Evolutionary conservation across 2,329 filamentous ascomycete genomes (phyloP).

Genomic region (Kalmusia sp.): DNA sequence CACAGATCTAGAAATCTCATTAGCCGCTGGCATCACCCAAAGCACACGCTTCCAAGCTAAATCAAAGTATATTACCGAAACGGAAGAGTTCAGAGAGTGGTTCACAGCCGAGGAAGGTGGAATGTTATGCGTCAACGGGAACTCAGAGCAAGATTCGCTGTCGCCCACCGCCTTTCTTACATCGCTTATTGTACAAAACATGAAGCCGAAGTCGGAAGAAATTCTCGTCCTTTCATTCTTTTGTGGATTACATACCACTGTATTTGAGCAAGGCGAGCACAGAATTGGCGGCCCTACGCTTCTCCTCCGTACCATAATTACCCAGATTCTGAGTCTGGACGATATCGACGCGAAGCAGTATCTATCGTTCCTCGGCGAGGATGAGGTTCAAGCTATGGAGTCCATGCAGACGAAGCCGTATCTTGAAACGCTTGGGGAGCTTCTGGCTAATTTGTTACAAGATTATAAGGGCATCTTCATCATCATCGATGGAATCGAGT

Average conservation of each 20-base stretch:
- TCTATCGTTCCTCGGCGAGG: too few relatives aligned
- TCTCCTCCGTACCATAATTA: background rate
- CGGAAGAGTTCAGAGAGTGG: background rate
- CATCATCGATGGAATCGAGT: too few relatives aligned
- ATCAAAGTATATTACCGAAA: background rate
- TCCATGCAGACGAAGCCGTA: too few relatives aligned
- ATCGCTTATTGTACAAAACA: background rate
- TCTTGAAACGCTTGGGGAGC: too few relatives aligned
- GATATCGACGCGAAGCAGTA: too few relatives aligned
- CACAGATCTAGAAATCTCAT: background rate
- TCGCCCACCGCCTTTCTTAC: too few relatives aligned
- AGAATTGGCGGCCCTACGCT: background rate
- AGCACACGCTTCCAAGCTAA: background rate
- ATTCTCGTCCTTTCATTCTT: background rate
- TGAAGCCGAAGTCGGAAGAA: background rate
- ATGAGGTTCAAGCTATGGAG: too few relatives aligned
- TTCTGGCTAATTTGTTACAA: too few relatives aligned
- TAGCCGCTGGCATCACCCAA: background rate
- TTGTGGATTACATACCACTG: background rate
- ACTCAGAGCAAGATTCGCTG: too few relatives aligned
- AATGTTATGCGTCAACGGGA: background rate
- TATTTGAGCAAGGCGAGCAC: background rate
- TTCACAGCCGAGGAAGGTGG: background rate
- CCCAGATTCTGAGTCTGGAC: constrained; percentile 8
- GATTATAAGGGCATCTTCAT: too few relatives aligned